Percentiles rank a stretch among this genome's conserved stretches.
Evolutionary conservation across 768 basidiomycete species (phyloP).

Genomic region (Boletus pseudopeckii): DNA sequence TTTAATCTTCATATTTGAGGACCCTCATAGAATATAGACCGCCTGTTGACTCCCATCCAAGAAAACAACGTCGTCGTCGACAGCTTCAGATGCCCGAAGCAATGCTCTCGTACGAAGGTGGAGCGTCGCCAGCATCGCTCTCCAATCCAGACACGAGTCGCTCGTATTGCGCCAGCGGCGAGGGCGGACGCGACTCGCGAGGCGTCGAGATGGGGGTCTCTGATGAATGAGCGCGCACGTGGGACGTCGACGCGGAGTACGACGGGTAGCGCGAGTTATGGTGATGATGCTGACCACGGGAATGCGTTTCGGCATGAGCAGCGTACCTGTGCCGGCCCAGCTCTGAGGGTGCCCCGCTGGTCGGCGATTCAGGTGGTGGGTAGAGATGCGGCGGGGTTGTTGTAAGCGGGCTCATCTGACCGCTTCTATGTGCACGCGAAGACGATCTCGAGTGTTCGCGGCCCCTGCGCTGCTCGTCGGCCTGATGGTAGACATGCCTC

Average conservation of each 20-base stretch:
- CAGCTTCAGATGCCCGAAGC: neutral
- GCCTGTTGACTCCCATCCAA: neutral
- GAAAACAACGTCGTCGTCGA: neutral
- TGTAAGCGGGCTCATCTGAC: neutral
- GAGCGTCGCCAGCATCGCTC: conserved; percentile 77
- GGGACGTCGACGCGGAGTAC: neutral
- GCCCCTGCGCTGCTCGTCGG: neutral
- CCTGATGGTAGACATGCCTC: neutral
- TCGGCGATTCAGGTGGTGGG: neutral
- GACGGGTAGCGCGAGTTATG: neutral
- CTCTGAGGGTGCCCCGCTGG: neutral
- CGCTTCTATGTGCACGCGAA: neutral
- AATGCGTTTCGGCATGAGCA: neutral
- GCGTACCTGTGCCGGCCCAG: neutral
- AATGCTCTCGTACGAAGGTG: conserved; percentile 50
- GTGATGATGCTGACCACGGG: neutral
- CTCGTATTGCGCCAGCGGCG: conserved; percentile 56
- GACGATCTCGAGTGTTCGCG: conserved; percentile 1
- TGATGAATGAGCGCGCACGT: neutral
- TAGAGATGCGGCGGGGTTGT: neutral
- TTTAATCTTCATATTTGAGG: neutral
- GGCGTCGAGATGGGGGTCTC: conserved; percentile 1
- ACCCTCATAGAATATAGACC: neutral
- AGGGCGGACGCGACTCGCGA: conserved; percentile 15
- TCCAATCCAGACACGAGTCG: conserved; percentile 85